Base-by-base conservation (phyloP, 208 protist genomes). In the Wallacemonas collosoma region DNA sequence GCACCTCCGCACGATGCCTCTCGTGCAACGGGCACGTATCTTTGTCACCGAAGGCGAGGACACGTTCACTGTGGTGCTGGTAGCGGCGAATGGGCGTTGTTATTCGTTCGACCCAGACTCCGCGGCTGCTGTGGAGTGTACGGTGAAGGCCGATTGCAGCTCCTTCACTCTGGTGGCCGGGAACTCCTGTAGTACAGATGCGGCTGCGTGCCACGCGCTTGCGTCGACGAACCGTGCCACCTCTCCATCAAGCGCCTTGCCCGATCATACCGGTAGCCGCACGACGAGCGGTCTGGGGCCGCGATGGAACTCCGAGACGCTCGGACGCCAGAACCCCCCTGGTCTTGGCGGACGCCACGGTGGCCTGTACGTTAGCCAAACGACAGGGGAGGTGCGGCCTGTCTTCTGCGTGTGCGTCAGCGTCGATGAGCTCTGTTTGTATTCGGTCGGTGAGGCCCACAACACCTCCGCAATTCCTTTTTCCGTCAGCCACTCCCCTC, bases 401-500 rank as follows among this genome's bases (percentile, higher is more conserved):
- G 73, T 95, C 15, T 82, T 73, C 4, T 88, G 87, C 38, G 85
- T 92, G 3, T 93, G 83, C 62, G 87, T 93, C 40, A 84, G 82
- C 58, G 73, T 93, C 38, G 87, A 96, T 67, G 88, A 92, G 57
- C 65, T 96, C 15, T 86, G 80, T 64, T 69, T 96, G 44, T 89
- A 90, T 68, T 90, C 83, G 1, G 71, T 93, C 14, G 87, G 83
- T 44, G 80, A 86, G 15, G 78, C 76, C 2, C 75, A 80, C 17
- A 71, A 81, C 47, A 45, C 68, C n/a, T 74, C 60, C 7, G 60
- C 60, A 8, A 65, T 50, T 38, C 60, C 60, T 3, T 65, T 65
- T 41, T 8, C 60, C 60, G 15, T n/a, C 41, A 17, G n/a, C 60
- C 3, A 26, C 26, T 26, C 26, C 0, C 26, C 26, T 26, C 26